A percentile compares a stretch with the other conserved stretches of the same genome.
phyloP scores from a whole-genome alignment of 148 eudicot species.

The Polygonum maritimum region DNA sequence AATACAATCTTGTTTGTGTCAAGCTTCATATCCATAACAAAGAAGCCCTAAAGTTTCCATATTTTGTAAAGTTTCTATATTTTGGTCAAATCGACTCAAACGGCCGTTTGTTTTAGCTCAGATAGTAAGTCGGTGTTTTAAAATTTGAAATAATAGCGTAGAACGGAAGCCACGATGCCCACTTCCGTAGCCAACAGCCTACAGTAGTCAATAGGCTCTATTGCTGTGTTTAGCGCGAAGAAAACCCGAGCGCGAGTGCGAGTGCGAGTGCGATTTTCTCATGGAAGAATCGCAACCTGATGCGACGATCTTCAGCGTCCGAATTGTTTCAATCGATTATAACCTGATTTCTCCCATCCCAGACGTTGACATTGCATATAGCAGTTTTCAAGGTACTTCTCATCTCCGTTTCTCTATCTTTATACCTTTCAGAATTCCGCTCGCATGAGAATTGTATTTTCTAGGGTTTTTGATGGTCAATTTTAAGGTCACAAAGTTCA shows the following conservation, averaged over 20 bases:
- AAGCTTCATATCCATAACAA: too few species aligned
- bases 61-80: too few species aligned
- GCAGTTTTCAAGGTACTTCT: slow-evolving; percentile 57
- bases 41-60: too few species aligned
- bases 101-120: too few species aligned
- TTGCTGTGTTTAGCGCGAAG: background rate
- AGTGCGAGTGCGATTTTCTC: background rate
- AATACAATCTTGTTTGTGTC: too few species aligned
- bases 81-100: too few species aligned
- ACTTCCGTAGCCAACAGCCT: too few species aligned
- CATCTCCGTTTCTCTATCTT: background rate
- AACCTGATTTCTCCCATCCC: slow-evolving; percentile 78
- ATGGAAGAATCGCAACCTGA: slow-evolving; percentile 32
- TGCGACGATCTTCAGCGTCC: slow-evolving; percentile 55
- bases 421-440: background rate
- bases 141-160: too few species aligned
- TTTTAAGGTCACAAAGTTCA: background rate
- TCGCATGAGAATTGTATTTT: background rate
- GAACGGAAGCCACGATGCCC: too few species aligned
- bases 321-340: slow-evolving; percentile 78
- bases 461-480: background rate
- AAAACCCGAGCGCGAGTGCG: background rate
- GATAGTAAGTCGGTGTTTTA: too few species aligned
- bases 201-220: too few species aligned
- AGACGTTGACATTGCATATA: slow-evolving; percentile 56